Base-by-base conservation (phyloP, 73 alveolate genomes). In the Diophrys appendiculata region DNA sequence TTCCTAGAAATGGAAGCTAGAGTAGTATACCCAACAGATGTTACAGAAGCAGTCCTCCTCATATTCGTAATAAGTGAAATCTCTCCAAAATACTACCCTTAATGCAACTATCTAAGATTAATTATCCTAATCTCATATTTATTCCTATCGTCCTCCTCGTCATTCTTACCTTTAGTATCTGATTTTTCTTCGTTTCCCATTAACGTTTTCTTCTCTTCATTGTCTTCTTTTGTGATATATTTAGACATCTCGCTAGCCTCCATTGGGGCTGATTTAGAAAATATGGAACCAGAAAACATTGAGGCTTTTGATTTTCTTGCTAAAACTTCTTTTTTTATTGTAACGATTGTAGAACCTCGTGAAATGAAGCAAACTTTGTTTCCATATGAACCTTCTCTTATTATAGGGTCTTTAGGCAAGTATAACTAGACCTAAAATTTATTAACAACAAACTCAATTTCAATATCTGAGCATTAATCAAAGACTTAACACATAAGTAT, bases 61-160 rank as follows among this genome's bases (percentile, higher is more conserved):
- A 82, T n/a, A 29, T 73, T 72, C 0, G 90, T 82, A 8, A 82
- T 70, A 14, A 82, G 54, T n/a, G 80, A 82, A 29, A 82, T 70
- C 54, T 82, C 90, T 26, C 90, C 90, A 34, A 82, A 82, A 65
- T 65, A 82, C 31, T 29, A n/a, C 78, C 28, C 35, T 23, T 26
- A 13, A 79, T 80, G 29, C 71, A 76, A 28, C n/a, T 33, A 23
- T 30, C 34, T 55, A 1, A 52, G 74, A 28, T 56, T 55, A 2
- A 28, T 28, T 67, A 28, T 54, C 14, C 22, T 14, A 29, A 26
- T 67, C 53, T 2, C 30, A 23, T 67, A 28, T 18, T 43, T 43
- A 11, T 18, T 5, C 60, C 18, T 18, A 43, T 43, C 60, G 18
- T 43, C 60, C 5, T 43, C 60, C 60, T 43, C 18, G n/a, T 11